A percentile compares a stretch with the other conserved stretches of the same genome.
phyloP scores from a whole-genome alignment of 2,329 filamentous ascomycete genomes.

The Lachnellula willkommii region DNA sequence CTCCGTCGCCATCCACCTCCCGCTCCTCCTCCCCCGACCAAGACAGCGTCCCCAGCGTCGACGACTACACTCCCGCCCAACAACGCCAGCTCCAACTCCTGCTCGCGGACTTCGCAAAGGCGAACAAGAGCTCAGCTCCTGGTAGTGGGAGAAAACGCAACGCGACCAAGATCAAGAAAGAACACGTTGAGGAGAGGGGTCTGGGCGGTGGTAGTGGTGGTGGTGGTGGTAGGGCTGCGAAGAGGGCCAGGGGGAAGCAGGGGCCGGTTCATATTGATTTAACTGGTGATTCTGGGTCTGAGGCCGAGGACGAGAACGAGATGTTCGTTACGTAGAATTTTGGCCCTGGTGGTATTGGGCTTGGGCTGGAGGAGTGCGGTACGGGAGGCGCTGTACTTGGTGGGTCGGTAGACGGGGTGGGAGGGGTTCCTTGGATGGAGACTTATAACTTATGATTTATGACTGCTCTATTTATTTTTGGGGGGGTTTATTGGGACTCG shows the following conservation, averaged over 20 bases:
- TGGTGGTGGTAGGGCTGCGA: not conserved
- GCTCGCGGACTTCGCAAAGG: not conserved
- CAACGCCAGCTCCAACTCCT: not conserved
- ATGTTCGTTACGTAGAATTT: not conserved
- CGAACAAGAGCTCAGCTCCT: not conserved
- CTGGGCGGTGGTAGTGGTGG: not conserved
- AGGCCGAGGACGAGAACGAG: not conserved
- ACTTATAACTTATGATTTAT: too few relatives aligned
- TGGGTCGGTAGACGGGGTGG: too few relatives aligned
- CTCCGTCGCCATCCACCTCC: not conserved
- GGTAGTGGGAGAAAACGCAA: not conserved
- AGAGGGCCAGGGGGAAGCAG: not conserved
- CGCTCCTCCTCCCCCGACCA: not conserved
- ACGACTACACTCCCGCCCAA: not conserved
- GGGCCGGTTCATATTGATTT: not conserved
- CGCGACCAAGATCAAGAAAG: not conserved
- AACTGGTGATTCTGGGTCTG: not conserved
- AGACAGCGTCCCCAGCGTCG: not conserved
- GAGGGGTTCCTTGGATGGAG: too few relatives aligned
- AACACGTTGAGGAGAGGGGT: not conserved
- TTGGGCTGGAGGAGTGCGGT: not conserved
- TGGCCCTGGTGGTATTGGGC: not conserved
- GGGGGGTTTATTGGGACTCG: too few relatives aligned
- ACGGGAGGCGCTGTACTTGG: too few relatives aligned
- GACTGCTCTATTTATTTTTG: too few relatives aligned